Conservation (phyloP, 2,329 filamentous ascomycete species). For the Hypomyces rosellus region DNA sequence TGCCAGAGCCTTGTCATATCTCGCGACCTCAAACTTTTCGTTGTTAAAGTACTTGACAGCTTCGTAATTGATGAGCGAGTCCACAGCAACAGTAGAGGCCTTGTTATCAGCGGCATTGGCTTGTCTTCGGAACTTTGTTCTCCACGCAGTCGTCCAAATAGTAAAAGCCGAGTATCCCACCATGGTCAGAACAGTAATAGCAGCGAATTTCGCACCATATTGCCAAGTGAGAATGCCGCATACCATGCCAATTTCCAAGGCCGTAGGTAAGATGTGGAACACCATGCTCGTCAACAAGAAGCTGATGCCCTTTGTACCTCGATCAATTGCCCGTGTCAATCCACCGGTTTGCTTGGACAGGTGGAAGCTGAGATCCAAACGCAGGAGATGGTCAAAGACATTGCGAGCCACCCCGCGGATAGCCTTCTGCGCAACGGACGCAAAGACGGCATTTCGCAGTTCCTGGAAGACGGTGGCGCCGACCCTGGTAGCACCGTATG, state of each 20-base stretch:
- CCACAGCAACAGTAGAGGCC: slow-evolving; percentile 89
- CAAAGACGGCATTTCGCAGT: slow-evolving; percentile 91
- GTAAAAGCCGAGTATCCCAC: slow-evolving; percentile 93
- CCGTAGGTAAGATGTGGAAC: slow-evolving; percentile 91
- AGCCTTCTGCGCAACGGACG: slow-evolving; percentile 92
- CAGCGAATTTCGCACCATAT: slow-evolving; percentile 86
- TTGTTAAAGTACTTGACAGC: slow-evolving; percentile 99
- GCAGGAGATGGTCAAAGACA: slow-evolving; percentile 85
- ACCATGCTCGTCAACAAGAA: slow-evolving; percentile 97
- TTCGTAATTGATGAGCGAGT: slow-evolving; percentile 97
- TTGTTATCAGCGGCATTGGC: slow-evolving; percentile 95
- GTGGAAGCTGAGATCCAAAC: slow-evolving; percentile 89
- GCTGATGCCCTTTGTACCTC: slow-evolving; percentile 97
- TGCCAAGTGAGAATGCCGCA: slow-evolving; percentile 96
- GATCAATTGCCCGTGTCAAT: slow-evolving; percentile 86
- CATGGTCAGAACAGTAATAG: slow-evolving; percentile 88
- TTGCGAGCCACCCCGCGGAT: slow-evolving; percentile 86
- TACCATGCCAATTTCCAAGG: slow-evolving; percentile 88
- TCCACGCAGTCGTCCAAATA: slow-evolving; percentile 92
- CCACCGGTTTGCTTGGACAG: slow-evolving; percentile 91
- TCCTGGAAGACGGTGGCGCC: slow-evolving; percentile 89
- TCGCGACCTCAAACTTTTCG: slow-evolving; percentile 84
- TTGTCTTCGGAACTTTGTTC: slow-evolving; percentile 91
- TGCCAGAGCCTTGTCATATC: slow-evolving; percentile 81
- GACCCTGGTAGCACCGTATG: slow-evolving; percentile 83